Evolutionary conservation across 371 early-diverging fungal species (phyloP), one percentile per base, ranked within the genome.

Genomic region (Coemansia sp.): DNA sequence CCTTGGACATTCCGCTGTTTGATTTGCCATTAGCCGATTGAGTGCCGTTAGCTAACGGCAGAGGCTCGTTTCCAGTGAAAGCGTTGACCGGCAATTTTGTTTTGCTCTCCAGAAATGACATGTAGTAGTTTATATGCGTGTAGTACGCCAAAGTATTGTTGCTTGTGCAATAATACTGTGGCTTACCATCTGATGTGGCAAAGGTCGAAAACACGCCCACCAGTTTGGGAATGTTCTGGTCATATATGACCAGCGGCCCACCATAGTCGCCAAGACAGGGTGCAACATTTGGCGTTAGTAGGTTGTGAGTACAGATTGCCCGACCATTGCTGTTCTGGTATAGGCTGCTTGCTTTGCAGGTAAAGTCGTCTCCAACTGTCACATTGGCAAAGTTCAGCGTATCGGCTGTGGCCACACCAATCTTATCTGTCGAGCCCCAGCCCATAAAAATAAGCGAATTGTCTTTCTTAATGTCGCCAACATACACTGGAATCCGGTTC

Each of bases 251-350:
- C 48, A 73, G 56, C 20, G 73, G 73, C 2, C 69, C 73, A 2
- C 73, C 73, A 42, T 64, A 73, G 62, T 73, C 73, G 18, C 73
- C 73, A 21, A 69, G 56, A 11, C 73, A 73, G 7, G 73, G 73
- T 16, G 65, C 69, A 23, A 47, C 40, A 16, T 62, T 65, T 1
- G 65, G 65, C 21, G 73, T 73, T 5, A 73, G 62, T 33, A 50
- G 51, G 60, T 73, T 73, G 53, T 62, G 69, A 26, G 73, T 73
- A 50, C 73, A 73, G 12, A 73, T 56, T 3, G 69, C 69, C 8
- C 69, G 59, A 1, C 73, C 73, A 48, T 73, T 69, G 52, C 61
- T 73, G 58, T 69, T 69, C 50, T 68, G 65, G n/a, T 61, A 73
- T 21, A 69, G 20, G 23, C 58, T 42, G 12, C 64, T 64, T 16